Evolutionary conservation across 2,329 filamentous ascomycete genomes (phyloP).

Genomic region (Fusarium coicis): DNA sequence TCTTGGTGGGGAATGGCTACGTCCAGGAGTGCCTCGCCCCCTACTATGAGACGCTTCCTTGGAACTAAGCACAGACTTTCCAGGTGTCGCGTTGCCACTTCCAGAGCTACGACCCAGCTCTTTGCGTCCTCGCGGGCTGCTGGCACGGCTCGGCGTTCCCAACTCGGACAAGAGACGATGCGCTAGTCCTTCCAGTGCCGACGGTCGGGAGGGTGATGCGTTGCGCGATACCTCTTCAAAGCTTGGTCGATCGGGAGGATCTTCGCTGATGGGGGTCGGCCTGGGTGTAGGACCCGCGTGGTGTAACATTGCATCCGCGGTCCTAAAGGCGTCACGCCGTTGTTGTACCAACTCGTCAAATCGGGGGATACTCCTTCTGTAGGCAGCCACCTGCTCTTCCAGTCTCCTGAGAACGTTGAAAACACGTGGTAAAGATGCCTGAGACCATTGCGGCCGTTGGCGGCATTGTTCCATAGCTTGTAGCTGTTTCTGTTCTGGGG

Average conservation of each 20-base stretch:
- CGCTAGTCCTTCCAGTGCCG: constrained; percentile 69
- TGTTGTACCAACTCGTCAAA: constrained; percentile 78
- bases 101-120: constrained; percentile 52
- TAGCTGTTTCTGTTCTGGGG: constrained; percentile 51
- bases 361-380: constrained; percentile 72
- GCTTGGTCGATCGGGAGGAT: constrained; percentile 56
- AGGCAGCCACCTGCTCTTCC: constrained; percentile 69
- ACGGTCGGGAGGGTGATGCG: constrained; percentile 63
- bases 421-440: constrained; percentile 62
- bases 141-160: constrained; percentile 62
- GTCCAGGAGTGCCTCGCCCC: constrained; percentile 44
- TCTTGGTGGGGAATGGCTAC: constrained; percentile 57
- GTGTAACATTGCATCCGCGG: constrained; percentile 61
- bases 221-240: constrained; percentile 58
- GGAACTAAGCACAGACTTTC: constrained; percentile 50
- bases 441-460: constrained; percentile 64
- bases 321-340: constrained; percentile 72
- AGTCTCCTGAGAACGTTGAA: constrained; percentile 69
- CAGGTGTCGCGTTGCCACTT: constrained; percentile 48
- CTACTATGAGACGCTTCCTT: constrained; percentile 58
- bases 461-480: constrained; percentile 63
- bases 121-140: constrained; percentile 62
- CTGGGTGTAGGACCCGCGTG: constrained; percentile 48
- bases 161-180: constrained; percentile 71
- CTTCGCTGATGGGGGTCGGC: constrained; percentile 46